Conservation (phyloP, 2,329 filamentous ascomycete species). For the Colletotrichum godetiae region DNA sequence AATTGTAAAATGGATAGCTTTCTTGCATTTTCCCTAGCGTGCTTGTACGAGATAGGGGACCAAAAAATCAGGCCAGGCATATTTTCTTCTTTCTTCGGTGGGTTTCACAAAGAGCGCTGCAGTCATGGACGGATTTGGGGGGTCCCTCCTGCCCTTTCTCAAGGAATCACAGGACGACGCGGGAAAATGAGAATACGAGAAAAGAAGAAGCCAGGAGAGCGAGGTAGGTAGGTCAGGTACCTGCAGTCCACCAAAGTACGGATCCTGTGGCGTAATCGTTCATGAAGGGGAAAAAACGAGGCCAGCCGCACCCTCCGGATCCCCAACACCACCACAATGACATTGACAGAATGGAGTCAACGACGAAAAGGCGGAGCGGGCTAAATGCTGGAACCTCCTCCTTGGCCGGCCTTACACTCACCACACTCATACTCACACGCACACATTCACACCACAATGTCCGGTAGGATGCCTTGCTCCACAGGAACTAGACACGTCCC, state of each 20-base stretch:
- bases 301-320: not conserved
- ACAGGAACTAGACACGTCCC: not conserved
- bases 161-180: not conserved
- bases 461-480: not conserved
- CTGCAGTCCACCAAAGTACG: not conserved
- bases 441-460: not conserved
- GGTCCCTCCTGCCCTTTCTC: not conserved
- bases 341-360: not conserved
- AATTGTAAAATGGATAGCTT: not conserved
- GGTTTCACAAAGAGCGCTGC: constrained; percentile 13
- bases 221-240: not conserved
- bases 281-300: not conserved
- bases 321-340: not conserved
- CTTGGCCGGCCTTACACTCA: not conserved
- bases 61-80: not conserved
- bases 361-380: not conserved
- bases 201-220: constrained; percentile 6
- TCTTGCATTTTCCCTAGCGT: not conserved
- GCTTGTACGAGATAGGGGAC: not conserved
- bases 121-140: not conserved
- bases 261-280: constrained; percentile 15
- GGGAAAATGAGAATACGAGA: constrained; percentile 18
- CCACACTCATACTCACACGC: too few relatives aligned
- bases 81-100: not conserved
- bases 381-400: not conserved